A percentile compares a stretch with the other conserved stretches of the same genome.
These are phyloP conservation scores for Cryphonectria naterciae DNA, from an alignment of 2,329 filamentous ascomycete species.

Conservation along the genomic window DNA sequence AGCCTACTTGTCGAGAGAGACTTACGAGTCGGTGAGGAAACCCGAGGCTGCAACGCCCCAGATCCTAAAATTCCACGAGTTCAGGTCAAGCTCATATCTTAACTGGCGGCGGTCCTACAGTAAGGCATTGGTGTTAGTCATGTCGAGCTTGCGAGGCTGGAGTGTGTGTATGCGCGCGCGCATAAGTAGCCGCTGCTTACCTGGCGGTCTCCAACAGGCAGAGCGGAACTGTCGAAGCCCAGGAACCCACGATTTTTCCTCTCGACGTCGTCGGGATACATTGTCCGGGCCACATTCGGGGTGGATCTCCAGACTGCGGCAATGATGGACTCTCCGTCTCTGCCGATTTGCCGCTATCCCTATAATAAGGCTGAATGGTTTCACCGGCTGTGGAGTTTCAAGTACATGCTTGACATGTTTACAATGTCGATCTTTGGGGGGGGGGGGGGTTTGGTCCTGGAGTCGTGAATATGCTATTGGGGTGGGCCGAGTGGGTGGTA, in stretches of 20 bases:
- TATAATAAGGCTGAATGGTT: not conserved
- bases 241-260: slow-evolving; percentile 54
- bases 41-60: slow-evolving; percentile 60
- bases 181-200: slow-evolving; percentile 40
- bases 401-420: slow-evolving; percentile 7
- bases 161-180: not conserved
- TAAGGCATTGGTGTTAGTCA: not conserved
- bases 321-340: not conserved
- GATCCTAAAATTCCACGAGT: slow-evolving; percentile 58
- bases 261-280: slow-evolving; percentile 42
- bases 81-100: slow-evolving; percentile 57
- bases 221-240: slow-evolving; percentile 54
- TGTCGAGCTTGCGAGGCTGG: not conserved
- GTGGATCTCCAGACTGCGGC: not conserved
- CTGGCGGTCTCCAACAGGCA: slow-evolving; percentile 53
- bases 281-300: slow-evolving; percentile 33
- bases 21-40: slow-evolving; percentile 58
- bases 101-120: slow-evolving; percentile 56
- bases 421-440: too few species aligned
- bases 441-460: not conserved
- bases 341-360: not conserved
- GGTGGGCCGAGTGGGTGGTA: not conserved
- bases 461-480: not conserved
- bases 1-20: slow-evolving; percentile 15
- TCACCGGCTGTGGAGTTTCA: slow-evolving; percentile 6